Evolutionary conservation across 1,284 basidiomycete genomes (phyloP).

Genomic region (Ustilago bromivora): DNA sequence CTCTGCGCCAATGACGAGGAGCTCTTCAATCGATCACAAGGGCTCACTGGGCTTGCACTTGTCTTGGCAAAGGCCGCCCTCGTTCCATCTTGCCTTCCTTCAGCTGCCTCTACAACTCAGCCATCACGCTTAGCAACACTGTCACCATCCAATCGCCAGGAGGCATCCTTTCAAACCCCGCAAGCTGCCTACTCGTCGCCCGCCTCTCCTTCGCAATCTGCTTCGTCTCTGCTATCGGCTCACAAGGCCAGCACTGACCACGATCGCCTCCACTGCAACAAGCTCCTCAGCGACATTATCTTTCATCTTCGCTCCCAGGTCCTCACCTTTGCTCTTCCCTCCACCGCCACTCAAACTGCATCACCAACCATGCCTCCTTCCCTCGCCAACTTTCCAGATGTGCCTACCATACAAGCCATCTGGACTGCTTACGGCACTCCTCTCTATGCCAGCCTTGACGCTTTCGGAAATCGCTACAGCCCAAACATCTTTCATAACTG

Average conservation of each 20-base stretch:
- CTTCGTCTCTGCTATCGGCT: neutral
- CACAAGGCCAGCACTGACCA: neutral
- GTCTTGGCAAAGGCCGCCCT: conserved; percentile 29
- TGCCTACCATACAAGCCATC: conserved; percentile 34
- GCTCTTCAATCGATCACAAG: conserved; percentile 27
- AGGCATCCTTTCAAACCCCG: neutral
- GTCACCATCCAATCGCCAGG: neutral
- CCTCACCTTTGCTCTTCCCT: conserved; percentile 21
- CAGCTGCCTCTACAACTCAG: neutral
- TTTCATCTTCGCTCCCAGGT: conserved; percentile 33
- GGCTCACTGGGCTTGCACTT: conserved; percentile 29
- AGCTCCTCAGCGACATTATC: conserved; percentile 37
- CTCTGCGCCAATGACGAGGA: conserved; percentile 30
- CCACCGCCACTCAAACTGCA: neutral
- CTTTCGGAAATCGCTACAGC: conserved; percentile 34
- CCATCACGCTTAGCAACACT: neutral
- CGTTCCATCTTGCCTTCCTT: conserved; percentile 11
- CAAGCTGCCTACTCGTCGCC: neutral
- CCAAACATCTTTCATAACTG: conserved; percentile 41
- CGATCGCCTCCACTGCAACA: conserved; percentile 31
- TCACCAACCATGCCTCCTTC: neutral
- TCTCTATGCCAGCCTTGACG: conserved; percentile 29
- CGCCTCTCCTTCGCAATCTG: conserved; percentile 11
- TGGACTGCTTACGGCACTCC: conserved; percentile 29
- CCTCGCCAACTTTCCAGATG: conserved; percentile 15